These are phyloP conservation scores for Novymonas esmeraldas DNA, from an alignment of 208 protist species.

Conservation along the genomic window DNA sequence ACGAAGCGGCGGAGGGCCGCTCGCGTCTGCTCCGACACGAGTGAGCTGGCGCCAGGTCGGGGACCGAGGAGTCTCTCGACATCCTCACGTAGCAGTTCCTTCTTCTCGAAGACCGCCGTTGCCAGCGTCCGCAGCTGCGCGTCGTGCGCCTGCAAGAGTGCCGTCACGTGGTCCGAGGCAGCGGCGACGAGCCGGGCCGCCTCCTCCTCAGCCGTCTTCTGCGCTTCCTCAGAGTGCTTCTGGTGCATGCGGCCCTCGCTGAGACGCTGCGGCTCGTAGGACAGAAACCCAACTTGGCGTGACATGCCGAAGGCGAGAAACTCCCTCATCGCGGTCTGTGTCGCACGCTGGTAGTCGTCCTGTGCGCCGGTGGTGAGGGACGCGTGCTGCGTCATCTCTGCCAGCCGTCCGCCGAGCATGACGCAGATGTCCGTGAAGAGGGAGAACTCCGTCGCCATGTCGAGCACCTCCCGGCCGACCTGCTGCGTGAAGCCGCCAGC, in stretches of 20 bases:
- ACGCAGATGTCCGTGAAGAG: constrained; percentile 94
- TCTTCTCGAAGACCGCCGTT: constrained; percentile 54
- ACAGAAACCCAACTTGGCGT: constrained; percentile 63
- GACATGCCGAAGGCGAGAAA: constrained; percentile 89
- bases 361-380: constrained; percentile 90
- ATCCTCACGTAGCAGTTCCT: constrained; percentile 80
- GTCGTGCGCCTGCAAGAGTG: constrained; percentile 51
- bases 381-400: constrained; percentile 93
- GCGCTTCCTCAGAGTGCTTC: constrained; percentile 59
- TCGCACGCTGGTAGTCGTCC: constrained; percentile 94
- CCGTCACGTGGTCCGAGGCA: constrained; percentile 51
- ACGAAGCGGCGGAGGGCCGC: constrained; percentile 58
- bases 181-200: constrained; percentile 60
- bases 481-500: constrained; percentile 86
- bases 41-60: constrained; percentile 17
- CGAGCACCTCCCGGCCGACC: constrained; percentile 74
- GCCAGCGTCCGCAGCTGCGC: constrained; percentile 50
- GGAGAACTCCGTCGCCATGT: constrained; percentile 87
- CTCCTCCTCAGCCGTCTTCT: constrained; percentile 69
- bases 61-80: constrained; percentile 63
- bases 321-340: constrained; percentile 58
- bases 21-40: constrained; percentile 43
- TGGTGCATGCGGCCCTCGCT: constrained; percentile 80
- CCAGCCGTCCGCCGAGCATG: constrained; percentile 95
- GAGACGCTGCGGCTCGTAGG: constrained; percentile 78